phyloP scores from a whole-genome alignment of 2,329 filamentous ascomycete species.

The Atkinsonella texensis region DNA sequence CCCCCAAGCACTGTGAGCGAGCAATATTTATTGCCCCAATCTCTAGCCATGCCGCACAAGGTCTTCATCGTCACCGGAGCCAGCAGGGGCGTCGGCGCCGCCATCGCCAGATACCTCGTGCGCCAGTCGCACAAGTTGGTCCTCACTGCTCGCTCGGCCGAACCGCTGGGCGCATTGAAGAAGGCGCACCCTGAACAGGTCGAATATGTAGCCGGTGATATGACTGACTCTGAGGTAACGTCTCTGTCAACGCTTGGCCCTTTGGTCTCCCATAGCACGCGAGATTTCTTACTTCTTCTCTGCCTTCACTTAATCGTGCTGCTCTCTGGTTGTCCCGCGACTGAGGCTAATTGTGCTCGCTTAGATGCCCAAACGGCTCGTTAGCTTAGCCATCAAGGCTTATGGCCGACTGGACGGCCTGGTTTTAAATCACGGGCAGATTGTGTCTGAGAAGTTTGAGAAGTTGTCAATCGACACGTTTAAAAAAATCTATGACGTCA shows the following conservation, averaged over 20 bases:
- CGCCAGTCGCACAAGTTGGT: constrained; percentile 44
- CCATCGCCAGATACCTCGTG: constrained; percentile 40
- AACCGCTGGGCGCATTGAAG: constrained; percentile 38
- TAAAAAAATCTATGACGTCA: constrained; percentile 66
- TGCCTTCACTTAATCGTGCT: too few relatives aligned
- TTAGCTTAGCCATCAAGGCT: constrained; percentile 49
- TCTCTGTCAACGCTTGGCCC: not conserved
- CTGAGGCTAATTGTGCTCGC: not conserved
- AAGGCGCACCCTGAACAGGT: constrained; percentile 39
- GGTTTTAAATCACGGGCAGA: constrained; percentile 75
- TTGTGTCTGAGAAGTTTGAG: constrained; percentile 64
- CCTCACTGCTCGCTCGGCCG: constrained; percentile 41
- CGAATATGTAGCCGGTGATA: constrained; percentile 43
- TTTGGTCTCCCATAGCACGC: too few relatives aligned
- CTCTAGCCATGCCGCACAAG: constrained; percentile 31
- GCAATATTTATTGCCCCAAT: too few relatives aligned
- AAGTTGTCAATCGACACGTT: constrained; percentile 62
- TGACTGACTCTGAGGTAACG: constrained; percentile 37
- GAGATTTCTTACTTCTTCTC: too few relatives aligned
- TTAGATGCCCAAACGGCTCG: constrained; percentile 47
- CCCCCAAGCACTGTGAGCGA: too few relatives aligned
- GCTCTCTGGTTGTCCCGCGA: not conserved
- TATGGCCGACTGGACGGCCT: constrained; percentile 71
- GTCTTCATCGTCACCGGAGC: constrained; percentile 59
- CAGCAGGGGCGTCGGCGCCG: constrained; percentile 50